Evolutionary conservation across 352 stramenopile genomes (phyloP), one percentile per base, ranked within the genome.

Genomic region (Saprolegnia diclina): DNA sequence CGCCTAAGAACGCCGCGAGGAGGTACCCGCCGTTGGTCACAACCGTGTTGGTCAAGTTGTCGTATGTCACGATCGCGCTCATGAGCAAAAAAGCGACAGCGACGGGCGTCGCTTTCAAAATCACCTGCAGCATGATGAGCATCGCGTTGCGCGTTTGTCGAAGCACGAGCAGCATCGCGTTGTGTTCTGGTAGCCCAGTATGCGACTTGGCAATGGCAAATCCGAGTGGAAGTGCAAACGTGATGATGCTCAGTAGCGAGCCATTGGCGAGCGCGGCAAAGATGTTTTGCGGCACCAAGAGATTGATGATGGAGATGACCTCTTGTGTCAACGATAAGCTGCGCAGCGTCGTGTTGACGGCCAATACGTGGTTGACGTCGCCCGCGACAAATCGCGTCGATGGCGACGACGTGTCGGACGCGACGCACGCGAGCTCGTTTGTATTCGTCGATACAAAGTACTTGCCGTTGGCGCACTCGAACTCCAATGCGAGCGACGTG

Each of bases 251-350:
- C 9, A 91, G 66, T 44, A 90, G 35, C 38, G 88, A 74, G 19
- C 74, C 73, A 18, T 84, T 78, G 22, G 73, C 65, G 19, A 94
- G 56, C 1, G 81, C 76, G 0, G 26, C n/a, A 45, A 86, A 81
- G 37, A 94, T 83, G 78, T 91, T 94, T 37, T 76, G 65, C 0
- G 82, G 80, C 42, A 92, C 79, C 9, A 94, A 64, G 1, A 79
- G 72, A 50, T 82, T 59, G 24, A 90, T 73, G 1, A 87, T 89
- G 19, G 67, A 59, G 10, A 87, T 76, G 42, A 91, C 71, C 68
- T 90, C 80, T 35, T 82, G 76, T 24, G 72, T 89, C 18, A 93
- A 62, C 1, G 65, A 83, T 40, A 90, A 22, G 38, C 80, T 67
- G 11, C 78, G 66, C 0, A 56, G 38, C 42, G 79, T 66, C 54